A percentile compares a stretch with the other conserved stretches of the same genome.
phyloP scores from a whole-genome alignment of 139 green algal species.

The Micractinium sp. region DNA sequence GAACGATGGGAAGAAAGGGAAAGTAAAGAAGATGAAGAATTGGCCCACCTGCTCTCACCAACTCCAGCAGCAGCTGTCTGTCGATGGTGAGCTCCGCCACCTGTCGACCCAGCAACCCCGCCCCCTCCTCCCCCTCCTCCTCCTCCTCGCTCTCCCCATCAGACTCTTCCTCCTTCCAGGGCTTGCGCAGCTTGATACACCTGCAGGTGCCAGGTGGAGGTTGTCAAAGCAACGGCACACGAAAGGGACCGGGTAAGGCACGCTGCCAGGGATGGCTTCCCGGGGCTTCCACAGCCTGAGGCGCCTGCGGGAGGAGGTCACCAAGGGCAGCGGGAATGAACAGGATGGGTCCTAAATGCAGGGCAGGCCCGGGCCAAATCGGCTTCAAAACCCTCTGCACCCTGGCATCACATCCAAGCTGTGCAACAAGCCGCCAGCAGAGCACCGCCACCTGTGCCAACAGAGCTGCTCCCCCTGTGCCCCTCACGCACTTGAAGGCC shows the following conservation, averaged over 20 bases:
- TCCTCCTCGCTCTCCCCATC: background rate
- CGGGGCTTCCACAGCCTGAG: no score
- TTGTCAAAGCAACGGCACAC: no score
- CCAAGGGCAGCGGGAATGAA: no score
- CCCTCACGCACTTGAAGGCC: constrained; percentile 26
- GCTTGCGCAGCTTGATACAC: constrained; percentile 40
- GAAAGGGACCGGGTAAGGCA: no score
- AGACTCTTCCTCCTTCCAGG: background rate
- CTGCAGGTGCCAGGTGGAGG: background rate
- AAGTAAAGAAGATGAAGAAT: no score
- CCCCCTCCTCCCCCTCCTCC: background rate
- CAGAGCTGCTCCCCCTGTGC: background rate
- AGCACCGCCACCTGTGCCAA: no score
- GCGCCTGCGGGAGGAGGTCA: no score
- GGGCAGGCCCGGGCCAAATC: background rate
- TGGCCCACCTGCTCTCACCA: constrained; percentile 12
- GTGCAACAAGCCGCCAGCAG: background rate
- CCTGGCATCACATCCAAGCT: background rate
- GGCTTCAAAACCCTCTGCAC: background rate
- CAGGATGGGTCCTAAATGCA: background rate
- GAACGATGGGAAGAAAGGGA: background rate
- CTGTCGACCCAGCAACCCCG: constrained; percentile 1
- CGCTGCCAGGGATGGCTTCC: no score
- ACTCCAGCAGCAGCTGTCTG: constrained; percentile 28
- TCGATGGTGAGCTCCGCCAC: constrained; percentile 44